Evolutionary conservation across 2,329 filamentous ascomycete genomes (phyloP).

Genomic region (Xylariaceae sp.): DNA sequence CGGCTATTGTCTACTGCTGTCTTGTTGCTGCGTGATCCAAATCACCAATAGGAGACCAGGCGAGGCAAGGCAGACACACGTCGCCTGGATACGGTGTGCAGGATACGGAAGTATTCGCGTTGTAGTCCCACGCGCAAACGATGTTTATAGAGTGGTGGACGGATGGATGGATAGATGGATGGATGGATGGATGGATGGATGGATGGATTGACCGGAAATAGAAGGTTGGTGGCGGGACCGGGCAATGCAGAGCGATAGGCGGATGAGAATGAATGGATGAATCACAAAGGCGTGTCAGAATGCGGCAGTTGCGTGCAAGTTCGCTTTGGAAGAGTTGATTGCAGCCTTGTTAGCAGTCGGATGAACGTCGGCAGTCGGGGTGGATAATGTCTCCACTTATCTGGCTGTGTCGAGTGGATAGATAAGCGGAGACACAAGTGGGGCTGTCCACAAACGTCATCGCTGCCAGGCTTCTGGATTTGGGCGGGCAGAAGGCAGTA

Average conservation of each 20-base stretch:
- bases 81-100: background rate
- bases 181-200: too few relatives aligned
- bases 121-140: background rate
- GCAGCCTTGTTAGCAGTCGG: background rate
- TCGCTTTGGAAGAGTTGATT: background rate
- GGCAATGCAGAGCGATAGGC: background rate
- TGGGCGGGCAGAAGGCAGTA: too few relatives aligned
- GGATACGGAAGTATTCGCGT: background rate
- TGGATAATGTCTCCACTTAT: background rate
- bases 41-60: background rate
- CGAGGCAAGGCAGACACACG: background rate
- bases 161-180: background rate
- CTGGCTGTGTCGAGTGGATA: background rate
- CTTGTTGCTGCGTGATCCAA: background rate
- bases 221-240: background rate
- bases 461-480: too few relatives aligned
- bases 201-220: background rate
- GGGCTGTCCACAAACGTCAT: background rate
- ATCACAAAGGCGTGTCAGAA: background rate
- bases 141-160: background rate
- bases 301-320: background rate
- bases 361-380: background rate
- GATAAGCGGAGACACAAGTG: too few relatives aligned
- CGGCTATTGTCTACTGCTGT: background rate
- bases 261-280: background rate